Evolutionary conservation across 805 yeast species (phyloP), one percentile per base, ranked within the genome.

Genomic region (Kluyveromyces siamensis): DNA sequence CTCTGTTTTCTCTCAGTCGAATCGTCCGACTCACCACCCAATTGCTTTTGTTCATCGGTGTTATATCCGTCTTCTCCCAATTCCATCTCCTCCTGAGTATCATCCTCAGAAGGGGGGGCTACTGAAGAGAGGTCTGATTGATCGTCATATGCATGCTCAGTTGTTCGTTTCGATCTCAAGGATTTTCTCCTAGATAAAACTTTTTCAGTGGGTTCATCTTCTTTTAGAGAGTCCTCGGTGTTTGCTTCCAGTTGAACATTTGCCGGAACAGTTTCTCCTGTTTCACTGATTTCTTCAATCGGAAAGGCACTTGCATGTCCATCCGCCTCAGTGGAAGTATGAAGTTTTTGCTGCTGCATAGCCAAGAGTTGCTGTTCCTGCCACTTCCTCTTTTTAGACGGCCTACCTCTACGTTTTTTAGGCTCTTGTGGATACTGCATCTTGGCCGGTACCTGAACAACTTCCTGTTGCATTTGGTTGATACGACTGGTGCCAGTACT

Each of bases 341-440:
- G 16, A 11, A n/a, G 33, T 13, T 43, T n/a, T 21, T 39, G 21
- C 11, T 45, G 40, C n/a, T 48, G 47, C 35, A 38, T 39, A 11
- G 49, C 17, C 39, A 37, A 21, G 7, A 47, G 46, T 5, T 35
- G 18, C n/a, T 38, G 44, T 30, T 42, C 44, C 19, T 46, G 49
- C 30, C 43, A 38, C 27, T n/a, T 16, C 11, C 27, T 21, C 39
- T 39, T 45, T 37, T 45, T 65, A 5, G 67, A 67, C 13, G 69
- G 69, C 46, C 69, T 57, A 36, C 69, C 69, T 46, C 69, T 59
- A 50, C 58, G 62, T 40, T 58, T 65, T 46, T 55, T 59, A 7
- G 45, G 52, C 46, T 8, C 52, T 45, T 37, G 52, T 40, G 2
- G 49, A 41, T 5, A 45, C 47, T 18, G 44, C 45, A 13, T 16